Evolutionary conservation across 2,329 filamentous ascomycete genomes (phyloP), one percentile per base, ranked within the genome.

Genomic region (Graphium sp.): DNA sequence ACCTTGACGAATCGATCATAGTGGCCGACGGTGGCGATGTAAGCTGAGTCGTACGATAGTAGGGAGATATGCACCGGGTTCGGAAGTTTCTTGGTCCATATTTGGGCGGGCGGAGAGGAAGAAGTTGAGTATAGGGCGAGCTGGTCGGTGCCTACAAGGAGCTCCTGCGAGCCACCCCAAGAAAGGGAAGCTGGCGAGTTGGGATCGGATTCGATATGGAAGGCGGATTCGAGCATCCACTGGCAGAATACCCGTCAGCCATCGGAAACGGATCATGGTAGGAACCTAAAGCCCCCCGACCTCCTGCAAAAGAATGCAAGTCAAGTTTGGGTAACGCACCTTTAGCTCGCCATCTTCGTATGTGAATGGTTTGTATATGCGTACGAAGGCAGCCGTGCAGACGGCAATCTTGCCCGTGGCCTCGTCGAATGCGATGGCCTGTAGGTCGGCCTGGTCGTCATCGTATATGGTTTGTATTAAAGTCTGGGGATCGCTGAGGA

Each of bases 401-500:
- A 74, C 71, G 22, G 83, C 82, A 49, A 95, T 82, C 58, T 82
- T 91, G 27, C 85, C 89, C 7, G 78, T 77, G 12, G 61, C 56
- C 46, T 91, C 78, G 44, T 95, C 81, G 36, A 95, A 68, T 18
- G 72, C 67, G 37, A 95, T 70, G 17, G 83, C 78, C 37, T 83
- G 68, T 17, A 95, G 56, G 18, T 50, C 47, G 11, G 55, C 62
- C 15, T 72, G 61, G 43, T 89, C 76, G 43, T 91, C 79, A 44
- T 89, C 74, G 55, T 93, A 92, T 39, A 92, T 77, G 4, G 85
- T 94, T 51, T 98, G 89, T 19, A 93, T 54, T 37, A 94, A 69
- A 31, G 68, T 68, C 35, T 75, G 63, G 29, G 80, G 68, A 28
- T 73, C 77, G 44, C 71, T 67, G 40, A 95, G 72, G 42, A 98